Percentiles rank a stretch among this genome's conserved stretches.
These are phyloP conservation scores for Lactifluus volemus DNA, from an alignment of 768 basidiomycete genomes.

Conservation along the genomic window DNA sequence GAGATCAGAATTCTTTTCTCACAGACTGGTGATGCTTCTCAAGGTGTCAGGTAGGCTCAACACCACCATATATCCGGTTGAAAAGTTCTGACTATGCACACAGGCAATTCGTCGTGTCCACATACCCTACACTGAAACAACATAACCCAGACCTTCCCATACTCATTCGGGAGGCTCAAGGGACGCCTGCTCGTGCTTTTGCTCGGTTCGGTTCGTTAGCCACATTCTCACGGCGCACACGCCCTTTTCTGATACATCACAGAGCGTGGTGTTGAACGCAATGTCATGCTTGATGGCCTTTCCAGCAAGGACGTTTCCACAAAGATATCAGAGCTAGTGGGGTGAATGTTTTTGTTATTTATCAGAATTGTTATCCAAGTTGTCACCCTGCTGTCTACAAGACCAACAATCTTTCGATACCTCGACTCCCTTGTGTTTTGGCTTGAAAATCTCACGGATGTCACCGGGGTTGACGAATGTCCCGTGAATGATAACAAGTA, in stretches of 20 bases:
- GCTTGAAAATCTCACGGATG: background rate
- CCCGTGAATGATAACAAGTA: background rate
- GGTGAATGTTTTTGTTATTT: conserved; percentile 10
- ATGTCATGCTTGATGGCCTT: conserved; percentile 72
- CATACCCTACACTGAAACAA: conserved; percentile 69
- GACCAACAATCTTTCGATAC: background rate
- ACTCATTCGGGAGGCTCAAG: conserved; percentile 69
- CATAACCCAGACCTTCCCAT: conserved; percentile 83
- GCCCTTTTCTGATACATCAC: conserved; percentile 4
- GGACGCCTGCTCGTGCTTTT: conserved; percentile 75
- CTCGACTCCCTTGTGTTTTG: background rate
- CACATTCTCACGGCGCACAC: background rate
- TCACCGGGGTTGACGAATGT: background rate
- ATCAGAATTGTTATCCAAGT: background rate
- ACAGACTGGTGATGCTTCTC: conserved; percentile 66
- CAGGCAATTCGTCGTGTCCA: conserved; percentile 72
- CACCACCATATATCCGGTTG: background rate
- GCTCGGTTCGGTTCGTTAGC: conserved; percentile 68
- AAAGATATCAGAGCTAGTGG: conserved; percentile 57
- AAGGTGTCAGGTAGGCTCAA: conserved; percentile 59
- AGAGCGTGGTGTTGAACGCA: conserved; percentile 78
- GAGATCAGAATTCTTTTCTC: conserved; percentile 78
- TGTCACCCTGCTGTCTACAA: background rate
- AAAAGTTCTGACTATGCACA: background rate
- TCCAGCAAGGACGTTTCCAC: conserved; percentile 62